Evolutionary conservation across 345 rosid genomes (phyloP).

Genomic region (Mercurialis annua): DNA sequence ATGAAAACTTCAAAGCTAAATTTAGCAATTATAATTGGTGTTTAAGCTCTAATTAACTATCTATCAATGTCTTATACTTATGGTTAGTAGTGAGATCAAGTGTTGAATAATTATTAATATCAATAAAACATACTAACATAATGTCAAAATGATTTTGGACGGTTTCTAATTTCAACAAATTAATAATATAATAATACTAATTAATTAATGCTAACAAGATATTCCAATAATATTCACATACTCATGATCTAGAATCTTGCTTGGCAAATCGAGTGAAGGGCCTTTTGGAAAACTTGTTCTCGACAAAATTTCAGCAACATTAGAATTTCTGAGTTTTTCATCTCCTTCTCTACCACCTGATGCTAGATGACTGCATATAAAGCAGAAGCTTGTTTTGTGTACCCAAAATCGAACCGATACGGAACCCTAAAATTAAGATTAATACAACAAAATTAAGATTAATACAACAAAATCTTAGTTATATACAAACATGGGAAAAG

Average conservation of each 20-base stretch:
- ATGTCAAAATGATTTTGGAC: constrained; percentile 18
- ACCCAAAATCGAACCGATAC: constrained; percentile 68
- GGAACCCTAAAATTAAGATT: constrained; percentile 51
- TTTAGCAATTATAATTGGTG: constrained; percentile 10
- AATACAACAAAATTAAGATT: constrained; percentile 1
- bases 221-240: constrained; percentile 30
- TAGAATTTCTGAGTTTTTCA: constrained; percentile 57
- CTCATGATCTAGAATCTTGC: constrained; percentile 73
- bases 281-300: constrained; percentile 66
- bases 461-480: neutral
- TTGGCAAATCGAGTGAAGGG: constrained; percentile 46
- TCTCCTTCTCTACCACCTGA: constrained; percentile 82
- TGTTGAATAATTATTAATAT: constrained; percentile 16
- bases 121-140: constrained; percentile 8
- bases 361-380: constrained; percentile 74
- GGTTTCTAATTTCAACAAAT: constrained; percentile 5
- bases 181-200: neutral
- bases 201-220: too few species aligned
- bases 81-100: constrained; percentile 15
- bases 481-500: too few species aligned
- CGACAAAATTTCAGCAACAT: constrained; percentile 53
- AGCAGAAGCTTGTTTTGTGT: constrained; percentile 77
- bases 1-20: constrained; percentile 27
- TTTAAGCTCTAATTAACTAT: neutral
- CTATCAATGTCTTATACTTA: constrained; percentile 12